Evolutionary conservation across 805 yeast genomes (phyloP), one percentile per base, ranked within the genome.

Genomic region (Lipomyces starkeyi): DNA sequence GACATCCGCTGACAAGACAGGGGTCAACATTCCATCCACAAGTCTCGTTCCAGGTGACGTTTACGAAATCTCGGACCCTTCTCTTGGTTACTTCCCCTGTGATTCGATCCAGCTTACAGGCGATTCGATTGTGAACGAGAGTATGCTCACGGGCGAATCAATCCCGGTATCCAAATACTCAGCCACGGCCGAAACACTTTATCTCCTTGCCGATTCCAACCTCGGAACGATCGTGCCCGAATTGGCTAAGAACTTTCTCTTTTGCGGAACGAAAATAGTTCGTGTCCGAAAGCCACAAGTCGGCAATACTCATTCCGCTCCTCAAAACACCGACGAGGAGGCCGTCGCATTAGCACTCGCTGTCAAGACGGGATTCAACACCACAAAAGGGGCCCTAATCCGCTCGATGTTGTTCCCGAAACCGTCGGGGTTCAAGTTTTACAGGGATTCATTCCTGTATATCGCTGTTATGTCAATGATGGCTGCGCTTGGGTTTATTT

Each of bases 121-220:
- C 62, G 98, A 93, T 76, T 91, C 97, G 76, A 93, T 95, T 64
- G 90, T 95, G n/a, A 95, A 95, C 78, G 99, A 95, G 77, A 91
- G 98, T 5, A 95, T 95, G 97, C 83, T 95, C 25, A 95, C 99
- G 0, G 99, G 99, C 53, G 99, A 95, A 78, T 92, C 97, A 62
- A 98, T 95, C 0, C 99, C 99, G 0, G 97, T 95, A 2, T 86
- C 97, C 0, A 95, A 95, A 77, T 70, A 82, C 11, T 84, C 91
- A 1, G 91, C 95, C 1, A 80, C 83, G 0, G 83, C 84, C 17
- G 93, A 88, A 8, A 83, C 88, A 0, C 84, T 92, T 53, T 53
- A 53, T 11, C 63, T 59, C 53, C 58, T 76, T 65, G 61, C 64
- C 61, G 68, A 56, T 34, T 25, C 65, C 47, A 86, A 88, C 69